Evolutionary conservation across 2,329 filamentous ascomycete genomes (phyloP).

Genomic region (Macroventuria anomochaeta): DNA sequence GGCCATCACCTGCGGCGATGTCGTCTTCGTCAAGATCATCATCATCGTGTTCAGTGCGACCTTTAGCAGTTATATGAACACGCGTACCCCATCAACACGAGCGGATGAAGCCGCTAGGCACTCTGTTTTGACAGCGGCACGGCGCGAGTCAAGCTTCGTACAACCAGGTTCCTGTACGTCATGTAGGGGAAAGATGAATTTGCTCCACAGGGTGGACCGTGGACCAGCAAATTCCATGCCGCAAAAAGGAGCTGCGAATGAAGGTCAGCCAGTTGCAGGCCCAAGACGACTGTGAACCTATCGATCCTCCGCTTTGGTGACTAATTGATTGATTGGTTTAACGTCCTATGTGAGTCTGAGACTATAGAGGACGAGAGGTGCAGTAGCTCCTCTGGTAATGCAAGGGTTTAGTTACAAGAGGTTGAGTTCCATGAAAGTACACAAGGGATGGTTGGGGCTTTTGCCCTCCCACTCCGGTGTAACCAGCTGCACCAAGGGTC

Average conservation of each 20-base stretch:
- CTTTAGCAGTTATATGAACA: not conserved
- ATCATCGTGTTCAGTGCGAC: not conserved
- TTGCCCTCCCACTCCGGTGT: no score
- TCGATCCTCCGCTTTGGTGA: conserved; percentile 11
- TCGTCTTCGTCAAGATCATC: no score
- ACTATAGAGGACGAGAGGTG: no score
- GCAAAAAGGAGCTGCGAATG: conserved; percentile 2
- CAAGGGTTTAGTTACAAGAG: no score
- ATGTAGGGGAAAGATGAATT: not conserved
- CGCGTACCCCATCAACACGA: not conserved
- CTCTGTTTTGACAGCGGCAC: not conserved
- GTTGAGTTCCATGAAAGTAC: no score
- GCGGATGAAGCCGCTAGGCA: not conserved
- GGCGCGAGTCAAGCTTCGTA: conserved; percentile 2
- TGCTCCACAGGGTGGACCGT: not conserved
- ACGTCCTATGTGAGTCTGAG: no score
- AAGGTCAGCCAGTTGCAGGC: not conserved
- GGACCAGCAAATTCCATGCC: conserved; percentile 3
- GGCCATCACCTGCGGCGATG: not conserved
- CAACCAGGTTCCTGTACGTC: not conserved
- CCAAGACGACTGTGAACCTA: not conserved
- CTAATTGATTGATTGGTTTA: no score
- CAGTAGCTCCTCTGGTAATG: no score
- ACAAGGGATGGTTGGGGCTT: no score
- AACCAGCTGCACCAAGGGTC: conserved; percentile 5